Evolutionary conservation across 2,329 filamentous ascomycete genomes (phyloP), one percentile per base, ranked within the genome.

Genomic region (Colletotrichum brevisporum): DNA sequence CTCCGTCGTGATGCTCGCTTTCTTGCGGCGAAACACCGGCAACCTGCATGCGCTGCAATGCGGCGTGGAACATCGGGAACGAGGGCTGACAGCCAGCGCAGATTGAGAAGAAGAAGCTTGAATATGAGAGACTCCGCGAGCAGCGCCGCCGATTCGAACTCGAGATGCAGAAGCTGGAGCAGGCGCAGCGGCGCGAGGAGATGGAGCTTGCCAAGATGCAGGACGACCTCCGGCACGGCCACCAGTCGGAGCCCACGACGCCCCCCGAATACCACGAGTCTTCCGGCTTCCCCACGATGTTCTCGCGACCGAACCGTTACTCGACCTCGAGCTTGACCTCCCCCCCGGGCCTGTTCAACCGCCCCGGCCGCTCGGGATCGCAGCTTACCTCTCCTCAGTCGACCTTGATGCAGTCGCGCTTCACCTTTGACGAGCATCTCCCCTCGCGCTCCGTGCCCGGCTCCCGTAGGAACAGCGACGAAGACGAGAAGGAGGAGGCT

Each of bases 161-260:
- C 73, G 94, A 98, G 80, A 94, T 99, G 89, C 93, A 95, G 79
- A 89, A 94, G 74, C 87, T 98, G 71, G 94, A 97, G 76, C 88
- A 95, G 74, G 92, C 96, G 78, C 93, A 95, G 79, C 91, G 92
- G 71, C 90, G 89, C 71, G 93, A 96, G 77, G 94, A 95, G 78
- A 89, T 92, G 74, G 94, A 97, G 77, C 90, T 97, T 75, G 90
- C 92, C 67, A 91, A 93, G 78, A 92, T 98, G 83, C 92, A 94
- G 76, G 91, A 94, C 74, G 93, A 96, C 74, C 86, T 97, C 66
- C 84, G 88, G 72, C 85, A 86, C 67, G 93, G 93, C 62, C 92
- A 95, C 75, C 93, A 97, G 78, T 97, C 94, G 74, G 95, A 98
- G 82, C 96, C 96, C 16, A 98, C 96, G 2, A 99, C 96, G 24